A percentile compares a stretch with the other conserved stretches of the same genome.
Evolutionary conservation across 805 yeast species (phyloP).

Genomic region (Diddensiella santjacobensis): DNA sequence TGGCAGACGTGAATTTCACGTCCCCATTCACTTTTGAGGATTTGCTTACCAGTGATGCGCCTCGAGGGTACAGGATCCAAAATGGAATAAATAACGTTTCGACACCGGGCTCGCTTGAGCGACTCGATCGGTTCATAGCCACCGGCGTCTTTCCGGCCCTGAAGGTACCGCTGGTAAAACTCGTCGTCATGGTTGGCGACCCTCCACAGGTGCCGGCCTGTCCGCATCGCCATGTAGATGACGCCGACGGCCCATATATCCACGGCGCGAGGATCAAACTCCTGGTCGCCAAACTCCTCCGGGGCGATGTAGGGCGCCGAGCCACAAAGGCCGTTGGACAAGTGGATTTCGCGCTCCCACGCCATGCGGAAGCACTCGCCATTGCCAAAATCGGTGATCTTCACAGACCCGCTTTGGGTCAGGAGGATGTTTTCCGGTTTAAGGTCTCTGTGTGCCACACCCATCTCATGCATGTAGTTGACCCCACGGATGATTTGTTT

Average conservation of each 20-base stretch:
- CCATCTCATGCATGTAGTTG: constrained; percentile 79
- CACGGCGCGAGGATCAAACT: constrained; percentile 70
- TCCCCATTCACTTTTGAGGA: constrained; percentile 91
- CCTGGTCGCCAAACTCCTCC: constrained; percentile 59
- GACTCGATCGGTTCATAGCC: constrained; percentile 91
- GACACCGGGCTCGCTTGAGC: constrained; percentile 78
- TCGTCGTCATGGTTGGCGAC: constrained; percentile 72
- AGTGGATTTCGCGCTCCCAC: constrained; percentile 71
- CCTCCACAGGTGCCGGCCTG: constrained; percentile 91
- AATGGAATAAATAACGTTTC: constrained; percentile 88
- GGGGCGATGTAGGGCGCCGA: constrained; percentile 90
- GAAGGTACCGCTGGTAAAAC: constrained; percentile 68
- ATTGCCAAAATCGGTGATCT: constrained; percentile 83
- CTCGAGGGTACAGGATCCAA: constrained; percentile 85
- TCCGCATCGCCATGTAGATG: constrained; percentile 70
- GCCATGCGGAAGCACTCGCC: constrained; percentile 85
- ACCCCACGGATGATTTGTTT: constrained; percentile 82
- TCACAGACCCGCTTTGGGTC: constrained; percentile 58
- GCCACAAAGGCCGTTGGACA: constrained; percentile 69
- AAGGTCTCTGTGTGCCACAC: constrained; percentile 89
- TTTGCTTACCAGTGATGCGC: constrained; percentile 81
- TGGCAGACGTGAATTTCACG: constrained; percentile 77
- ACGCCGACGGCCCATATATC: constrained; percentile 90
- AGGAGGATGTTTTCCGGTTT: constrained; percentile 84
- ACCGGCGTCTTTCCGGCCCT: constrained; percentile 69